Evolutionary conservation across 2,329 filamentous ascomycete species (phyloP), one percentile per base, ranked within the genome.

Genomic region (Monosporascus cannonballus): DNA sequence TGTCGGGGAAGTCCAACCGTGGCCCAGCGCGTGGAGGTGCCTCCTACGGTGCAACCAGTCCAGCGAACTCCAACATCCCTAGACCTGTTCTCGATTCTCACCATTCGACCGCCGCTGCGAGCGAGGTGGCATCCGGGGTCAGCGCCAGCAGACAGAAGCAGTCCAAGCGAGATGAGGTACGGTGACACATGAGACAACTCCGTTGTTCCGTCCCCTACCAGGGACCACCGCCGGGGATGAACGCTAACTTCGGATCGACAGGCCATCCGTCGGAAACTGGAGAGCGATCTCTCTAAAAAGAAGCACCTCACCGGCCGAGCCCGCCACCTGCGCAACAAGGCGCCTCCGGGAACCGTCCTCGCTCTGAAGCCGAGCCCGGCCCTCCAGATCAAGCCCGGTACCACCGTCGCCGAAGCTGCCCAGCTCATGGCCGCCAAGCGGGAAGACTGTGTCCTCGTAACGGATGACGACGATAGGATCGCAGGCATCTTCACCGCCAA

Each of bases 401-500:
- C 91, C 25, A 96, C 90, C 48, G 93, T 99, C 52, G 87, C 94
- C 58, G 94, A 99, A 74, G 94, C 94, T 48, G 94, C 94, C 41
- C 94, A 99, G 77, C 78, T 99, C 67, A 99, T 99, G 94, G 94
- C 94, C 52, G 94, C 94, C 49, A 99, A 99, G 80, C 83, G 94
- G 64, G 94, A 99, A 72, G 94, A 99, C 71, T 99, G 94, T 66
- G 94, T 99, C 39, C 76, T 99, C 56, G 94, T 99, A 24, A 99
- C 94, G 42, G 94, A 99, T 70, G 93, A 97, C 60, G 92, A 99
- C 72, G 94, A 99, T 67, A 84, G 94, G 47, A 99, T 99, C 73
- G 90, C 94, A 45, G 94, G 94, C 74, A 99, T 99, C 70, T 99
- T 99, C 71, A 99, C 94, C 1, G 94, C 94, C 61, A 99, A 99